These are phyloP conservation scores for Knufia petricola DNA, from an alignment of 2,329 filamentous ascomycete species.

Conservation along the genomic window DNA sequence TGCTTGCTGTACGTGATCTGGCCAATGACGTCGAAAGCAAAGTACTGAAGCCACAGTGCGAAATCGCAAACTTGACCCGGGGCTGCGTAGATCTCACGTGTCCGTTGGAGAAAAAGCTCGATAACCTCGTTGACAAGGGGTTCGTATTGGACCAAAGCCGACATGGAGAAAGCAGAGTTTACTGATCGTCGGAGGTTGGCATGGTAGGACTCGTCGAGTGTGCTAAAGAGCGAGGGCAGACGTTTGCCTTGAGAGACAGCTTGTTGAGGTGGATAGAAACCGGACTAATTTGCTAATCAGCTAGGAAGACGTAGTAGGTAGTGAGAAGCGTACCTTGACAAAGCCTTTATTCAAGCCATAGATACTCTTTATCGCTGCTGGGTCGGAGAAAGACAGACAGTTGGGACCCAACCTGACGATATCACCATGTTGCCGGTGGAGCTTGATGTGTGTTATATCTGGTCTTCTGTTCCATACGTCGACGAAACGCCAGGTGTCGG, in stretches of 20 bases:
- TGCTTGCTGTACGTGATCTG: conserved; percentile 30
- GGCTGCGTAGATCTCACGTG: conserved; percentile 44
- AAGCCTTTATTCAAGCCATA: conserved; percentile 78
- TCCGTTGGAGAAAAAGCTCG: conserved; percentile 58
- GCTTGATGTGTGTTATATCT: conserved; percentile 55
- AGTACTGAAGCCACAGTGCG: conserved; percentile 33
- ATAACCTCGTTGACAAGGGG: conserved; percentile 69
- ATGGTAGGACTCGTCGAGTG: conserved; percentile 63
- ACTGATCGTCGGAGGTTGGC: conserved; percentile 64
- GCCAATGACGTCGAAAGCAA: conserved; percentile 31
- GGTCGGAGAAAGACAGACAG: conserved; percentile 61
- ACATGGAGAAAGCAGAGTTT: conserved; percentile 54
- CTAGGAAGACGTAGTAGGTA: neutral
- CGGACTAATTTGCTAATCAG: conserved; percentile 43
- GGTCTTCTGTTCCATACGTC: conserved; percentile 57
- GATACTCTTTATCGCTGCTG: conserved; percentile 62
- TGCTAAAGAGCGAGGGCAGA: conserved; percentile 66
- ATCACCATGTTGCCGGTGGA: conserved; percentile 64
- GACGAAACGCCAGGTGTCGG: conserved; percentile 65
- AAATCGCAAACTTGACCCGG: conserved; percentile 26
- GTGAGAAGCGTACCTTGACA: conserved; percentile 49
- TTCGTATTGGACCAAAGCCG: conserved; percentile 36
- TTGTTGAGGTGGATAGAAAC: conserved; percentile 73
- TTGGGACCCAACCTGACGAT: conserved; percentile 69
- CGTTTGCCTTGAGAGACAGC: conserved; percentile 58